Conservation (phyloP, 495 filamentous ascomycete genomes). For the Xylaria intraflava region DNA sequence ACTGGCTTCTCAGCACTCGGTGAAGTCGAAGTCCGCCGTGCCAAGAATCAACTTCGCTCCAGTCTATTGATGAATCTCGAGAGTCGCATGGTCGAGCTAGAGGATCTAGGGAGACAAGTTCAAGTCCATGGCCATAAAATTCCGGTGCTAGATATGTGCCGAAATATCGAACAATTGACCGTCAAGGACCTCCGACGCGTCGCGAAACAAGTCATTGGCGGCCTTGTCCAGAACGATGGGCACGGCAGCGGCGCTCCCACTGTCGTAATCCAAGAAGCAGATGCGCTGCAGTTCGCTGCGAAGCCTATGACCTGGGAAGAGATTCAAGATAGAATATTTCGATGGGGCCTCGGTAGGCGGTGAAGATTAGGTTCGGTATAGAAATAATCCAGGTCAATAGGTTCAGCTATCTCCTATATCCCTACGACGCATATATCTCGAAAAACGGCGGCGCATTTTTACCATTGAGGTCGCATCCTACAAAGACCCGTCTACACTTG, state of each 20-base stretch:
- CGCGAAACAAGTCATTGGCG: constrained; percentile 72
- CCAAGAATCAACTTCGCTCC: constrained; percentile 93
- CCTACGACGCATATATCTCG: neutral
- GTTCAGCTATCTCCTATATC: neutral
- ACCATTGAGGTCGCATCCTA: constrained; percentile 4
- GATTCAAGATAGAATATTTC: constrained; percentile 75
- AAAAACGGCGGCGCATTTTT: neutral
- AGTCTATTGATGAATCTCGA: constrained; percentile 97
- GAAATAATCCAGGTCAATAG: neutral
- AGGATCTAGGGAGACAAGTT: constrained; percentile 92
- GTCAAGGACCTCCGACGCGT: constrained; percentile 78
- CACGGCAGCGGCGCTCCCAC: constrained; percentile 85
- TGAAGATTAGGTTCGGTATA: constrained; percentile 8
- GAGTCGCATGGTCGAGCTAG: constrained; percentile 94
- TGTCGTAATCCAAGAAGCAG: constrained; percentile 82
- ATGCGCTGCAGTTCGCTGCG: constrained; percentile 45
- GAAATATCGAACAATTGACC: constrained; percentile 73
- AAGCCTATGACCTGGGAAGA: constrained; percentile 72
- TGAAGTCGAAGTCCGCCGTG: constrained; percentile 76
- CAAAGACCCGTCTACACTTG: neutral
- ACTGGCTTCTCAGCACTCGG: constrained; percentile 63
- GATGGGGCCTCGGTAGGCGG: constrained; percentile 70
- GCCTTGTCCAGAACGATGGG: constrained; percentile 67
- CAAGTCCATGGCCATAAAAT: constrained; percentile 92
- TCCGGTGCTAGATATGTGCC: constrained; percentile 87